A percentile compares a stretch with the other conserved stretches of the same genome.
phyloP scores from a whole-genome alignment of 257 asterid species.

The Phtheirospermum japonicum region DNA sequence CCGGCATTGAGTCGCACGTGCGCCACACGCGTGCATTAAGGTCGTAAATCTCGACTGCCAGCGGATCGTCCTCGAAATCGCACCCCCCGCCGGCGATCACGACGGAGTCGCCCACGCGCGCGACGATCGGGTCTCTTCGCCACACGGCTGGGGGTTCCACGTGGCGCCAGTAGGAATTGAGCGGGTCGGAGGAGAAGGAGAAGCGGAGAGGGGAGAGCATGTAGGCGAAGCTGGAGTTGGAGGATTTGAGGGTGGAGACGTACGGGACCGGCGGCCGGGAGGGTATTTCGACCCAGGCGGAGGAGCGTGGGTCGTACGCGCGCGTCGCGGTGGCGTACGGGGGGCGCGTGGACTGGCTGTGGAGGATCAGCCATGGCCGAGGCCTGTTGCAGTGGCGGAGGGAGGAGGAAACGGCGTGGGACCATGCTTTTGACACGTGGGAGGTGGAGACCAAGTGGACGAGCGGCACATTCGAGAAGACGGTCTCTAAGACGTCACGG shows the following conservation, averaged over 20 bases:
- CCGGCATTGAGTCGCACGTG: constrained; percentile 57
- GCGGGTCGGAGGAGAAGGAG: constrained; percentile 58
- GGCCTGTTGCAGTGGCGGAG: constrained; percentile 45
- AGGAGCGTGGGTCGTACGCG: constrained; percentile 73
- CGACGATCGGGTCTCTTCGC: constrained; percentile 69
- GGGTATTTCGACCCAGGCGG: constrained; percentile 41
- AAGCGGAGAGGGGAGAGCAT: constrained; percentile 46
- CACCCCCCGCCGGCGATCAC: constrained; percentile 77
- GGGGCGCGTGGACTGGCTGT: constrained; percentile 43
- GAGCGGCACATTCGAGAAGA: constrained; percentile 60
- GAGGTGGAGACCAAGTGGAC: constrained; percentile 49
- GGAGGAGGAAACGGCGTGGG: constrained; percentile 50
- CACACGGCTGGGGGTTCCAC: constrained; percentile 48
- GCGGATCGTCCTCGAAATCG: constrained; percentile 66
- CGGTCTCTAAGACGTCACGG: constrained; percentile 47
- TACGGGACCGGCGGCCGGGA: constrained; percentile 38
- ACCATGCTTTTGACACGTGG: constrained; percentile 60
- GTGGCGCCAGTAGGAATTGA: constrained; percentile 52
- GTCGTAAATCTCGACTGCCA: constrained; percentile 66
- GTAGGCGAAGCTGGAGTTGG: constrained; percentile 56
- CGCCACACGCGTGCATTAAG: constrained; percentile 35
- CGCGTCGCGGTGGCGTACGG: constrained; percentile 38
- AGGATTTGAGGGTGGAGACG: constrained; percentile 39
- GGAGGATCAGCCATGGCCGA: constrained; percentile 70
- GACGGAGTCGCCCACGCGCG: constrained; percentile 48